Evolutionary conservation across 441 rosid genomes (phyloP), one percentile per base, ranked within the genome.

Genomic region (Corymbia citriodora): DNA sequence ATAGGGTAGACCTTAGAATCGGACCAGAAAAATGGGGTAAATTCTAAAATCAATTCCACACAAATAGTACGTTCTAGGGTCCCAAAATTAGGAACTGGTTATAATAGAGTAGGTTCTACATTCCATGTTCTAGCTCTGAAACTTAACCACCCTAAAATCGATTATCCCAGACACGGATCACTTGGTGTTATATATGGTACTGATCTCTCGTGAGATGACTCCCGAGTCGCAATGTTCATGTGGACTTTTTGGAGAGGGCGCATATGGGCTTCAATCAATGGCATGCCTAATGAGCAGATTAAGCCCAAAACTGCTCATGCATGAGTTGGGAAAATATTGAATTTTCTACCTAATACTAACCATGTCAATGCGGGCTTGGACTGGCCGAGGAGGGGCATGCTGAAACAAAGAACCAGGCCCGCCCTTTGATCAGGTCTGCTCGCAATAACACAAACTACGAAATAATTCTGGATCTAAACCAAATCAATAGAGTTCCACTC

Each of bases 301-400:
- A 74, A 40, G 50, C 82, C 82, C 10, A 7, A 65, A 65, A 65
- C 5, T 15, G 19, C 72, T 65, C 72, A 8, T 65, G 23, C 72
- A 15, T 65, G 23, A 68, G 7, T 17, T 31, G 19, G 45, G 17
- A 68, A 68, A 16, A 31, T 31, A 16, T 31, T 31, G 50, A 40
- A 18, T 7, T 74, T 74, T 6, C 29, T 6, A 21, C 8, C 0
- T 1, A 21, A 40, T 0, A 14, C 45, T 74, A 6, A 74, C 50
- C 83, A 40, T 21, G 83, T 12, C 50, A 74, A 21, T 16, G 1
- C 8, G 1, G 15, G 50, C 17, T 40, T 10, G 83, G 83, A 21
- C 29, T 36, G 1, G 81, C 14, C 0, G 1, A 4, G 6, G 25
- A 33, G 45, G 4, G 48, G 29, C 9, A 1, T 2, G 70, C 33